Percentiles rank a stretch among this genome's conserved stretches.
Conservation (phyloP, 306 rosid species). For the Trifolium repens region DNA sequence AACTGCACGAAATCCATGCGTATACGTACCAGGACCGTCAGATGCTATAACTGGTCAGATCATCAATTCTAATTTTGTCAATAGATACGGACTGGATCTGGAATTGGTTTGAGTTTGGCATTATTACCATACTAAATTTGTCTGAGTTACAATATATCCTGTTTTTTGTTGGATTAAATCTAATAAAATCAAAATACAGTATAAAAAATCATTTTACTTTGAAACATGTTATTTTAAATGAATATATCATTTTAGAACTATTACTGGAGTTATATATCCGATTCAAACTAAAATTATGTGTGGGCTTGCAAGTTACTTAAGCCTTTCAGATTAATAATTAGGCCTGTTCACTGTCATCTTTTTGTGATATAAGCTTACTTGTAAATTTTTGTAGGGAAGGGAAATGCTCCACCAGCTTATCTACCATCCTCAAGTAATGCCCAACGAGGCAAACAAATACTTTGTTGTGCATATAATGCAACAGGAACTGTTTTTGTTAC, state of each 20-base stretch:
- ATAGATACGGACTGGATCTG: slow-evolving; percentile 39
- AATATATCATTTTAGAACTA: slow-evolving; percentile 26
- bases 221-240: slow-evolving; percentile 21
- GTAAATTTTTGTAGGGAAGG: slow-evolving; percentile 67
- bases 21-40: slow-evolving; percentile 72
- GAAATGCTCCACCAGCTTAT: slow-evolving; percentile 57
- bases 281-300: slow-evolving; percentile 21
- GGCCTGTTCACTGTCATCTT: slow-evolving; percentile 40
- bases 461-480: slow-evolving; percentile 90
- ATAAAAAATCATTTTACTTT: slow-evolving; percentile 10
- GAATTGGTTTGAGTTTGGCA: slow-evolving; percentile 38
- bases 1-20: slow-evolving; percentile 64
- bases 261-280: slow-evolving; percentile 4
- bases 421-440: slow-evolving; percentile 67
- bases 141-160: slow-evolving; percentile 25
- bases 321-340: slow-evolving; percentile 43
- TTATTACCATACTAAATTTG: slow-evolving; percentile 35
- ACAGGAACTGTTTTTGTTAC: slow-evolving; percentile 92
- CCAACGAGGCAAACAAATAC: slow-evolving; percentile 71
- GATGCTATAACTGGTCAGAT: slow-evolving; percentile 71
- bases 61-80: slow-evolving; percentile 40
- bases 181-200: slow-evolving; percentile 19
- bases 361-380: slow-evolving; percentile 30
- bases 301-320: slow-evolving; percentile 25
- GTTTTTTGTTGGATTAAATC: slow-evolving; percentile 32